Evolutionary conservation across 306 rosid species (phyloP).

Genomic region (Astragalus membranaceus): DNA sequence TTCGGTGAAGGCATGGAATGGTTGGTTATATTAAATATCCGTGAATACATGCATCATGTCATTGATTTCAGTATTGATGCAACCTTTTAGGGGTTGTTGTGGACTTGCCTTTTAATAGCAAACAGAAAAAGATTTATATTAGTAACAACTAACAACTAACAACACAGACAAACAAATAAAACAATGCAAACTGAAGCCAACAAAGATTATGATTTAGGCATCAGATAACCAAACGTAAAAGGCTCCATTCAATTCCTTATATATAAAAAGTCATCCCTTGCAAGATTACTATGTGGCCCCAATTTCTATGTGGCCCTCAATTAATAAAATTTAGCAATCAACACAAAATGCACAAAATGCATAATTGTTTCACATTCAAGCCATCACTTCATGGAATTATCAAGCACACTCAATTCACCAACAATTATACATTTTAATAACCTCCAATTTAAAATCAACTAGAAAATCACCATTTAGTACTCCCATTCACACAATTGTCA

Average conservation of each 20-base stretch:
- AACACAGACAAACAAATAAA: slow-evolving; percentile 2
- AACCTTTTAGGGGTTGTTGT: not conserved
- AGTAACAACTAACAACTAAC: not conserved
- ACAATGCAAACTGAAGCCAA: not conserved
- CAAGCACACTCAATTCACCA: no score
- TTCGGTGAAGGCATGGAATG: not conserved
- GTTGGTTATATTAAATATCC: not conserved
- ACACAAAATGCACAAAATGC: no score
- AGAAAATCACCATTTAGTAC: no score
- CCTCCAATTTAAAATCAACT: no score
- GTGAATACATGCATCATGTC: not conserved
- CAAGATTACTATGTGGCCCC: no score
- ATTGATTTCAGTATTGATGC: not conserved
- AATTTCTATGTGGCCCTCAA: no score
- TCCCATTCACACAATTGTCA: no score
- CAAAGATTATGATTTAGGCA: not conserved
- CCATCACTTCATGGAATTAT: no score
- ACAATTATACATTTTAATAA: no score
- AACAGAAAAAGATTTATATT: not conserved
- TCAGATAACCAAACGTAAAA: not conserved
- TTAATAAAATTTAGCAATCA: no score
- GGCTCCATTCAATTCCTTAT: not conserved
- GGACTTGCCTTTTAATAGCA: not conserved
- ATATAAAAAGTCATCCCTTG: not conserved
- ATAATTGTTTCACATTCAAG: no score